Evolutionary conservation across 78 protist species (phyloP), one percentile per base, ranked within the genome.

Genomic region (Tieghemostelium lacteum): DNA sequence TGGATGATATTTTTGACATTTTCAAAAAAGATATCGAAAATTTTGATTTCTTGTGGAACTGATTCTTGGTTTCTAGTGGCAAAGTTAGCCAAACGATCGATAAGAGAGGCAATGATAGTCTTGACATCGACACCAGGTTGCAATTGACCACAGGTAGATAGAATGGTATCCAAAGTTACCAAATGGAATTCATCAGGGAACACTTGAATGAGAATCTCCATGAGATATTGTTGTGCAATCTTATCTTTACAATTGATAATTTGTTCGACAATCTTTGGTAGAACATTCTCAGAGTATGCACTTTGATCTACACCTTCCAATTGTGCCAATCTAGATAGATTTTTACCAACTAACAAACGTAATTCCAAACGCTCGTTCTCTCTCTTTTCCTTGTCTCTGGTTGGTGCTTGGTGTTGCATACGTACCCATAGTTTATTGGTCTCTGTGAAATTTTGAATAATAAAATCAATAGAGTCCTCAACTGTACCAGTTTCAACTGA

Each of bases 391-490:
- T 92, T 80, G 61, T 97, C 97, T 20, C 75, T 74, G 26, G 95
- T 78, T 55, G 96, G 95, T 26, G 95, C 97, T 86, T 95, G 98
- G 87, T 96, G 96, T 95, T 98, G 98, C 97, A 99, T 94, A 54
- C 99, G 95, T 12, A 98, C 99, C 99, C 99, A 99, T 26, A 99
- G 96, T 88, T 97, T 97, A 93, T 96, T 98, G 98, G 97, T 98
- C 75, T 99, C 99, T 28, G 85, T 91, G 45, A 99, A 98, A 95
- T 99, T 98, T 60, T 67, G 65, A 66, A 98, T 80, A 26, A 97
- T 70, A 62, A 98, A 98, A 45, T 96, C 95, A 76, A 98, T 73
- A 8, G 98, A 69, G 64, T 97, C 99, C 17, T 36, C 26, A 50
- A 96, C 78, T 14, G 71, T 52, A 57, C 83, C 83, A 22, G 49